phyloP scores from a whole-genome alignment of 257 asterid genomes.

The Nyctanthes arbortristis region DNA sequence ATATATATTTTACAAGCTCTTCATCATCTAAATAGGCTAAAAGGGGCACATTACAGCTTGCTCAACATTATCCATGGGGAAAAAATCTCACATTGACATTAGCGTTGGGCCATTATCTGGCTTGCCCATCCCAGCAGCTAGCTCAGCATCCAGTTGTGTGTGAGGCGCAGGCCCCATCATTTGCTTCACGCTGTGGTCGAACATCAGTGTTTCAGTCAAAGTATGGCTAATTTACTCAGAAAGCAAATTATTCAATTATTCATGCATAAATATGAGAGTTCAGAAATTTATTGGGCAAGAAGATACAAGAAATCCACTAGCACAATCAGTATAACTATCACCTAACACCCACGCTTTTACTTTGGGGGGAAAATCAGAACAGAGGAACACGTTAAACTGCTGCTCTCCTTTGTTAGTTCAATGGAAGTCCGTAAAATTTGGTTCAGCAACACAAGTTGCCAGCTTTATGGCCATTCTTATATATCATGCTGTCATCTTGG shows the following conservation, averaged over 20 bases:
- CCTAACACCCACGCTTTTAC: neutral
- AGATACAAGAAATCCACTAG: neutral
- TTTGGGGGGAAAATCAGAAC: no score
- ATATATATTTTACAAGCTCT: constrained; percentile 12
- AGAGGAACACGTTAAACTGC: neutral
- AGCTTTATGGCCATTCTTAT: no score
- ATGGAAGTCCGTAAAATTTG: no score
- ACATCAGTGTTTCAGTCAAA: neutral
- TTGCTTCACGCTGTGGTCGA: constrained; percentile 59
- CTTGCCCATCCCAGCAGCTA: constrained; percentile 96
- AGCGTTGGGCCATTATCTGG: constrained; percentile 96
- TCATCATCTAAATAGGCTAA: neutral
- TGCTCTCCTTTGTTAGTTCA: no score
- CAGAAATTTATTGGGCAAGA: neutral
- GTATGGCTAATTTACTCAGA: neutral
- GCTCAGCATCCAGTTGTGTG: constrained; percentile 84
- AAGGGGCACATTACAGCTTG: neutral
- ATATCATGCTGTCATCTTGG: no score
- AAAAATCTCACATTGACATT: constrained; percentile 49
- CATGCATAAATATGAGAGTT: neutral
- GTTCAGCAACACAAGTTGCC: no score
- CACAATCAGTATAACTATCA: neutral
- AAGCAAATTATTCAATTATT: neutral
- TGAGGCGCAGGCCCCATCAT: constrained; percentile 92
- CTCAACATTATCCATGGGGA: neutral